Evolutionary conservation across 2,329 filamentous ascomycete genomes (phyloP).

Genomic region (Cercospora sojina): DNA sequence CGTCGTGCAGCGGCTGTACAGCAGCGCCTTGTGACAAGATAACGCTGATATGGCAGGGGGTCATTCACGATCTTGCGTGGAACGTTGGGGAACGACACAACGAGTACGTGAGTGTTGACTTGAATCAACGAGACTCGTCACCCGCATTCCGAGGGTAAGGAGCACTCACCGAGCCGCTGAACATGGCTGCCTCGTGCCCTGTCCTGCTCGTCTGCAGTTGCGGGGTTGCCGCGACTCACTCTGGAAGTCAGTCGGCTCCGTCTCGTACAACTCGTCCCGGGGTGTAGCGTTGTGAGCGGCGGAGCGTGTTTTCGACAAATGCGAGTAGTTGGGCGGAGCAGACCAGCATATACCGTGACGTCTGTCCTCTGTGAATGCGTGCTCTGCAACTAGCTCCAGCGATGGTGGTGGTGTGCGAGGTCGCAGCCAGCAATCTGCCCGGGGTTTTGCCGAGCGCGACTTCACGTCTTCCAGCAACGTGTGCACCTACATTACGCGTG

Average conservation of each 20-base stretch:
- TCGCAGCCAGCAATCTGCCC: not conserved
- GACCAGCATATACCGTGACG: not conserved
- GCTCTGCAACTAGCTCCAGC: not conserved
- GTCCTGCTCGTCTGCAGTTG: not conserved
- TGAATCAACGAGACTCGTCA: not conserved
- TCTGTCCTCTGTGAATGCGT: not conserved
- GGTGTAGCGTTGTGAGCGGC: not conserved
- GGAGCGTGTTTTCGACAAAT: not conserved
- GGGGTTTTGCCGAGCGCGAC: not conserved
- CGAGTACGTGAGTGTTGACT: not conserved
- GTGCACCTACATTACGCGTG: not conserved
- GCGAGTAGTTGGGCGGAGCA: not conserved
- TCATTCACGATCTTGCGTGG: not conserved
- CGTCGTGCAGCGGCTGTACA: not conserved
- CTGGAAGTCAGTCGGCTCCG: not conserved
- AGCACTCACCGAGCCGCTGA: slow-evolving; percentile 29
- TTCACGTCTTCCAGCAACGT: not conserved
- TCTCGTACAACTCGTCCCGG: not conserved
- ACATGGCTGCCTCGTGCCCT: slow-evolving; percentile 21
- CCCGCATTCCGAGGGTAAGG: not conserved
- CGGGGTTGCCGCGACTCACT: not conserved
- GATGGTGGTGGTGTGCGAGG: not conserved
- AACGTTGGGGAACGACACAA: not conserved
- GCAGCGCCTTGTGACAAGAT: not conserved
- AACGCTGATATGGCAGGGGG: not conserved